Evolutionary conservation across 129 eudicot species (phyloP), one percentile per base, ranked within the genome.

Genomic region (Kitagawia praeruptora): DNA sequence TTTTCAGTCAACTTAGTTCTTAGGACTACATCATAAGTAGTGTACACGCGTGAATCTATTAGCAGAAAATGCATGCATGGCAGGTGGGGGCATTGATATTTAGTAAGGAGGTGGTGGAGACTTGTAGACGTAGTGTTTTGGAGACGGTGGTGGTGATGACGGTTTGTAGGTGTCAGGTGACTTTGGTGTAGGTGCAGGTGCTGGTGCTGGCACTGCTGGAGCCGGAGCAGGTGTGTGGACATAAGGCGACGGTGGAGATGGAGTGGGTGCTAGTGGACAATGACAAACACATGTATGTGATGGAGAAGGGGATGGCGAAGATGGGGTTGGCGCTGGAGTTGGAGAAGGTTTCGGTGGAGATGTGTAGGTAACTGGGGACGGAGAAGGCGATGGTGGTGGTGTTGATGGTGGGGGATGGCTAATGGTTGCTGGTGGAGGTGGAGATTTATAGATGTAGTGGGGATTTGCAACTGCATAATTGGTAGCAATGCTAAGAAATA

Each of bases 71-170:
- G 25, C 47, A 70, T 70, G 75, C 75, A 70, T 70, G 45, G 13
- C 25, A 39, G 44, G 23, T 2, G 42, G 23, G 18, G 39, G 73
- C 42, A 67, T 15, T 31, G 40, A 13, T 67, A 67, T 70, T 47
- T 70, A 70, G 75, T 38, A 70, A 38, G 75, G 75, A 37, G 75
- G 75, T 70, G 75, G 75, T 37, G 75, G 75, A 16, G 75, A 70
- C 42, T 15, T 39, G 75, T 70, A 70, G 4, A 70, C 0, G 75
- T 70, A 70, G 75, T 37, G 75, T 8, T 38, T 15, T 31, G 75
- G 5, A 0, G 42, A 4, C 0, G 75, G 27, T 38, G 75, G 46
- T 70, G 75, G n/a, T n/a, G n/a, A 18, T 19, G 28, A 6, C 3
- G 74, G 5, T 38, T 18, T 70, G 46, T 39, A 39, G 75, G 75